Percentiles rank a stretch among this genome's conserved stretches.
These are phyloP conservation scores for Citrus cavaleriei DNA, from an alignment of 345 rosid species.

Conservation along the genomic window DNA sequence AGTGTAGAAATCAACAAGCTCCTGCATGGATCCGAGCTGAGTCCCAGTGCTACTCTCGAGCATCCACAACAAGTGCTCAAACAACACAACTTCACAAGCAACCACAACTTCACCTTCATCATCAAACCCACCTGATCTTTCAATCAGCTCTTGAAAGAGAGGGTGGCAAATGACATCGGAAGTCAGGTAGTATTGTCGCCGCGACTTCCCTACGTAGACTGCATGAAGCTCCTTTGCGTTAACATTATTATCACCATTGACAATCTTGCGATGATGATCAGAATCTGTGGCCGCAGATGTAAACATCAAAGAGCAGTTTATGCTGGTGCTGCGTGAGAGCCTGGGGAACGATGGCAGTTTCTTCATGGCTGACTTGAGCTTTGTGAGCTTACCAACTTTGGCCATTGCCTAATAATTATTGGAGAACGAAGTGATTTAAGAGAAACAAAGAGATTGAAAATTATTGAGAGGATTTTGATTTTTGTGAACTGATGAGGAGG, in stretches of 20 bases:
- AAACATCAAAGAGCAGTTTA: not conserved
- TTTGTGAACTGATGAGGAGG: not conserved
- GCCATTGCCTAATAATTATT: conserved; percentile 40
- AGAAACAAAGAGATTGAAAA: not conserved
- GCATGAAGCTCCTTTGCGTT: conserved; percentile 33
- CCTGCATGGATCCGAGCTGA: conserved; percentile 66
- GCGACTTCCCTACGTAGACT: conserved; percentile 87
- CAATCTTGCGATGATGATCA: not conserved
- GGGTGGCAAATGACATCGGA: conserved; percentile 67
- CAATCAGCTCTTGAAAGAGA: conserved; percentile 68
- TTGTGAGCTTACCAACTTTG: conserved; percentile 64
- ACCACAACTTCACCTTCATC: conserved; percentile 45
- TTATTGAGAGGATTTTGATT: not conserved
- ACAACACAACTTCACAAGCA: conserved; percentile 87
- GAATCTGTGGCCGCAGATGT: conserved; percentile 9
- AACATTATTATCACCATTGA: not conserved
- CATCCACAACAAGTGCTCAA: conserved; percentile 97
- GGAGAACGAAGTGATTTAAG: not conserved
- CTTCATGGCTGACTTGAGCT: conserved; percentile 87
- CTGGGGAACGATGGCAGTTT: conserved; percentile 77
- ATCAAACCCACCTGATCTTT: conserved; percentile 35
- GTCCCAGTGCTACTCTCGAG: conserved; percentile 41
- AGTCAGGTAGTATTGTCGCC: conserved; percentile 65
- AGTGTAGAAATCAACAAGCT: conserved; percentile 69
- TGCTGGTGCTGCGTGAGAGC: conserved; percentile 27